Conservation (phyloP, 805 yeast species). For the Hanseniaspora thailandica region DNA sequence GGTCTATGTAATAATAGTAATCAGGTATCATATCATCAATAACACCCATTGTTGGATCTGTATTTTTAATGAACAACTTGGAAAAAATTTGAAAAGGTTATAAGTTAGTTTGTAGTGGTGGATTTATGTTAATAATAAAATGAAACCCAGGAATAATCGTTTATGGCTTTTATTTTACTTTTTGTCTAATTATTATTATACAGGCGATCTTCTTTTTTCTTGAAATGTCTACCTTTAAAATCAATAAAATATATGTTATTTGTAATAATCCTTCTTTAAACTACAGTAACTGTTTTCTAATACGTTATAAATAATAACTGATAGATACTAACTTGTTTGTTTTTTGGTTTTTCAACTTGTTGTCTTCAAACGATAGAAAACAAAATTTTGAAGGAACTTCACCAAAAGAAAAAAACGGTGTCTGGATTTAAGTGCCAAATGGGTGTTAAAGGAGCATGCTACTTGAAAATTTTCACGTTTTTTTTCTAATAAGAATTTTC, state of each 20-base stretch:
- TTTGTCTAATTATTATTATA: too few species aligned
- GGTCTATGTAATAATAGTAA: slow-evolving; percentile 34
- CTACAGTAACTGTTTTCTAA: neutral
- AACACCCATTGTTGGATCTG: slow-evolving; percentile 5
- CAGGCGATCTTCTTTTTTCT: neutral
- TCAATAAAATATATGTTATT: neutral
- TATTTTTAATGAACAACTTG: slow-evolving; percentile 7
- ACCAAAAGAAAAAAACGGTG: neutral
- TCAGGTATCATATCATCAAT: slow-evolving; percentile 21
- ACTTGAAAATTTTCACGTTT: neutral
- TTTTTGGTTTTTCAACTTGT: neutral
- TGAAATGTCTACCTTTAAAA: too few species aligned
- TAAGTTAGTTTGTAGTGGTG: too few species aligned
- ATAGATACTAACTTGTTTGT: neutral
- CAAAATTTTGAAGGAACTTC: too few species aligned
- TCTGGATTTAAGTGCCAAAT: neutral
- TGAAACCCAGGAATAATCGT: too few species aligned
- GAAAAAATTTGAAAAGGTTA: neutral
- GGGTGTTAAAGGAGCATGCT: neutral
- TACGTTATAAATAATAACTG: neutral
- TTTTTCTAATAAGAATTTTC: neutral
- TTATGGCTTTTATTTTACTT: neutral
- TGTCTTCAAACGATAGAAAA: too few species aligned
- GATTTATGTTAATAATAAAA: neutral
- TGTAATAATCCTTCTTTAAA: too few species aligned